Conservation (phyloP, 169 alveolate species). For the Cryptosporidium ryanae region DNA sequence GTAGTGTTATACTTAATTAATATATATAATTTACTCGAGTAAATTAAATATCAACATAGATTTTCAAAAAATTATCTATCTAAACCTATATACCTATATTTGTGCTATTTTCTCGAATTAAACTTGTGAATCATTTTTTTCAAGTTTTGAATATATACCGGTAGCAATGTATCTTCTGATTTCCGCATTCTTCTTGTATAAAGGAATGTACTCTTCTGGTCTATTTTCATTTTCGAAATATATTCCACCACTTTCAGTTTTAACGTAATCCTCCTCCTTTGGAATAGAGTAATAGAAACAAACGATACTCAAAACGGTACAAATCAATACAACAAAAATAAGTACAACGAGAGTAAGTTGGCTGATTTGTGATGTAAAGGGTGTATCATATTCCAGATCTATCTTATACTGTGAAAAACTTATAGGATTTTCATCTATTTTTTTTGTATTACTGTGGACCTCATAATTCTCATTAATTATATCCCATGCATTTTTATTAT, state of each 20-base stretch:
- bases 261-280: slow-evolving; percentile 45
- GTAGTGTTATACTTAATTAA: too few relatives aligned
- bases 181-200: slow-evolving; percentile 37
- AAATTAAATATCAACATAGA: too few relatives aligned
- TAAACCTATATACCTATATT: too few relatives aligned
- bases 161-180: slow-evolving; percentile 48
- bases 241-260: slow-evolving; percentile 27
- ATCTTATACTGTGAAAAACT: background rate
- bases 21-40: too few relatives aligned
- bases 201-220: slow-evolving; percentile 35
- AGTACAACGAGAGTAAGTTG: slow-evolving; percentile 33
- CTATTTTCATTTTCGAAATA: slow-evolving; percentile 50
- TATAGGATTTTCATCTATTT: background rate
- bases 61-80: too few relatives aligned
- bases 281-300: slow-evolving; percentile 45
- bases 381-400: slow-evolving; percentile 5
- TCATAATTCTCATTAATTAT: slow-evolving; percentile 51
- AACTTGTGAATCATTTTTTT: too few relatives aligned
- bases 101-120: too few relatives aligned
- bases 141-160: background rate
- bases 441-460: background rate
- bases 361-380: slow-evolving; percentile 60
- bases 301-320: slow-evolving; percentile 15
- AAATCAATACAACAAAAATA: slow-evolving; percentile 8
- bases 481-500: slow-evolving; percentile 62